Percentiles rank a stretch among this genome's conserved stretches.
These are phyloP conservation scores for Persicaria maculosa DNA, from an alignment of 148 eudicot genomes.

Conservation along the genomic window DNA sequence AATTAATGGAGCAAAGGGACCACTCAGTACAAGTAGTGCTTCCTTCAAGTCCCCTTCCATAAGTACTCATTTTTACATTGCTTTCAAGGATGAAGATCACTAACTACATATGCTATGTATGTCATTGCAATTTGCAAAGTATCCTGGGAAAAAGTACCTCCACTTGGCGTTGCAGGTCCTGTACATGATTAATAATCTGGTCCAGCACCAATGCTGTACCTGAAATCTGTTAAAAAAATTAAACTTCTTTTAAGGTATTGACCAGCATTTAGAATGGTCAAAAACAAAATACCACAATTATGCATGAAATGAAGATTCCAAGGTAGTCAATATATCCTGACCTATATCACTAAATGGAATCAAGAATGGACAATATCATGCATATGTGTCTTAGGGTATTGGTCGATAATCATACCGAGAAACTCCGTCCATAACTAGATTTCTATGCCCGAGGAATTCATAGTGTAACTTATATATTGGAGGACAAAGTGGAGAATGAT, in stretches of 20 bases:
- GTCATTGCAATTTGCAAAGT: background rate
- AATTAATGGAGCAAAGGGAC: slow-evolving; percentile 6
- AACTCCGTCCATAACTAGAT: background rate
- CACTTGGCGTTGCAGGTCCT: slow-evolving; percentile 89
- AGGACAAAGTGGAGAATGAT: background rate
- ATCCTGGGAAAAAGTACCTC: slow-evolving; percentile 45
- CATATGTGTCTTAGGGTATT: background rate
- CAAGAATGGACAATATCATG: background rate
- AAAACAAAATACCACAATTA: background rate
- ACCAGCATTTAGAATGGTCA: background rate
- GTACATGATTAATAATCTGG: slow-evolving; percentile 96
- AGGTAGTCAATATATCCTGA: background rate
- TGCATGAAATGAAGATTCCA: background rate
- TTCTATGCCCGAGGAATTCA: background rate
- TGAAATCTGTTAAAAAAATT: slow-evolving; percentile 54
- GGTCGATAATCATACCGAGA: background rate
- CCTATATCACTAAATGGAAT: background rate
- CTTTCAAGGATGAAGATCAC: slow-evolving; percentile 5
- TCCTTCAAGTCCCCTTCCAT: background rate
- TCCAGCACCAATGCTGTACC: slow-evolving; percentile 95
- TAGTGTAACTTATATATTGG: background rate
- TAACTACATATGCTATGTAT: background rate
- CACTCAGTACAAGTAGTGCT: background rate
- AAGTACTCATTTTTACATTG: slow-evolving; percentile 9
- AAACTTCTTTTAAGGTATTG: slow-evolving; percentile 8